Conservation (phyloP, 2,329 filamentous ascomycete genomes). For the Ustilaginoidea virens region DNA sequence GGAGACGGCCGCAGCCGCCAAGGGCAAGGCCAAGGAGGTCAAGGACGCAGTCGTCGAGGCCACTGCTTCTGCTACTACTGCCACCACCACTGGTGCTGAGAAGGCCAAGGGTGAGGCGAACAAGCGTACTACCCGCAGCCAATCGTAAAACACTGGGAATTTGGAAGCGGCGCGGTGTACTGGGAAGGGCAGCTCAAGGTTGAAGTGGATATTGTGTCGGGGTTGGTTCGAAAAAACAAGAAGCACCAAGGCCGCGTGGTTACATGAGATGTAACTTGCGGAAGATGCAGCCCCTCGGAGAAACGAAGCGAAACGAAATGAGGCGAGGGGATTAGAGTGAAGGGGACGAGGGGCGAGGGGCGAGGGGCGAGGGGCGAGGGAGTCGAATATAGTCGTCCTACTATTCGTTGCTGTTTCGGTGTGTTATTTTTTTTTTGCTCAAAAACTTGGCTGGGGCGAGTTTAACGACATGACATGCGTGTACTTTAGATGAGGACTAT, state of each 20-base stretch:
- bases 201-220: too few species aligned
- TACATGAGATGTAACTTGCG: too few species aligned
- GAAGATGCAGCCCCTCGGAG: too few species aligned
- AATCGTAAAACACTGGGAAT: constrained; percentile 32
- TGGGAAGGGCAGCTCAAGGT: too few species aligned
- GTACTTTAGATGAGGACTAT: constrained; percentile 4
- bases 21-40: constrained; percentile 60
- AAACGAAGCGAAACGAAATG: too few species aligned
- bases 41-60: constrained; percentile 49
- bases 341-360: not conserved
- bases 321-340: too few species aligned
- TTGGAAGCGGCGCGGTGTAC: too few species aligned
- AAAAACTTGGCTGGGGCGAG: not conserved
- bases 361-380: not conserved
- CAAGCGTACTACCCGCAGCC: constrained; percentile 44
- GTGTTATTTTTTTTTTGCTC: constrained; percentile 1
- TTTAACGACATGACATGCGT: constrained; percentile 2
- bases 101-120: constrained; percentile 60
- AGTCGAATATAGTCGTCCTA: constrained; percentile 1
- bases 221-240: too few species aligned
- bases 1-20: constrained; percentile 47
- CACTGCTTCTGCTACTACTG: too few species aligned
- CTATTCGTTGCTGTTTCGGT: constrained; percentile 3
- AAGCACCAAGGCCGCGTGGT: too few species aligned
- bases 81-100: constrained; percentile 50